Conservation (phyloP, 176 grass and related monocot species). For the Sorghum bicolor region DNA sequence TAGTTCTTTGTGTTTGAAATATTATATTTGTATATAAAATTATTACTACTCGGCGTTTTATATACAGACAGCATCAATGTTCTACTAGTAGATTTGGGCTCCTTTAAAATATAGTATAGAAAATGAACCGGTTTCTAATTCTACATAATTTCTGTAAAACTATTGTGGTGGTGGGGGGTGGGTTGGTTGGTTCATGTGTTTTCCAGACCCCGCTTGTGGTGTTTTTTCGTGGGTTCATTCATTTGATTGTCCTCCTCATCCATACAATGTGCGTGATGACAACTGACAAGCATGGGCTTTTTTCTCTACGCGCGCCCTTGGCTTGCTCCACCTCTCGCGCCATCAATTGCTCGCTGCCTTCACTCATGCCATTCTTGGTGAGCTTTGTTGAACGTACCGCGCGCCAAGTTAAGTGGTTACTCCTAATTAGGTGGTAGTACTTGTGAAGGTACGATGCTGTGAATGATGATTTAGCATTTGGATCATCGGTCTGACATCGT, state of each 20-base stretch:
- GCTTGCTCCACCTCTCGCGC: slow-evolving; percentile 1
- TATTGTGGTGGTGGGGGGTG: too few relatives aligned
- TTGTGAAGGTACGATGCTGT: background rate
- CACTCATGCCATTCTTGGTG: background rate
- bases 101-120: too few relatives aligned
- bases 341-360: background rate
- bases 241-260: background rate
- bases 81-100: too few relatives aligned
- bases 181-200: background rate
- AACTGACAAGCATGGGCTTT: background rate
- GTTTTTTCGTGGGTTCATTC: background rate
- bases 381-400: background rate
- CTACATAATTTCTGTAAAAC: too few relatives aligned
- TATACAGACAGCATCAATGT: too few relatives aligned
- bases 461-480: background rate
- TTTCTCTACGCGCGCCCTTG: background rate
- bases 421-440: background rate
- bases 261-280: slow-evolving; percentile 32
- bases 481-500: too few relatives aligned
- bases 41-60: too few relatives aligned
- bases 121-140: too few relatives aligned
- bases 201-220: background rate
- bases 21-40: too few relatives aligned
- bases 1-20: too few relatives aligned
- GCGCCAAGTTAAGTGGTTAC: background rate